A percentile compares a stretch with the other conserved stretches of the same genome.
phyloP scores from a whole-genome alignment of 768 basidiomycete species.

The Kwoniella shandongensis region DNA sequence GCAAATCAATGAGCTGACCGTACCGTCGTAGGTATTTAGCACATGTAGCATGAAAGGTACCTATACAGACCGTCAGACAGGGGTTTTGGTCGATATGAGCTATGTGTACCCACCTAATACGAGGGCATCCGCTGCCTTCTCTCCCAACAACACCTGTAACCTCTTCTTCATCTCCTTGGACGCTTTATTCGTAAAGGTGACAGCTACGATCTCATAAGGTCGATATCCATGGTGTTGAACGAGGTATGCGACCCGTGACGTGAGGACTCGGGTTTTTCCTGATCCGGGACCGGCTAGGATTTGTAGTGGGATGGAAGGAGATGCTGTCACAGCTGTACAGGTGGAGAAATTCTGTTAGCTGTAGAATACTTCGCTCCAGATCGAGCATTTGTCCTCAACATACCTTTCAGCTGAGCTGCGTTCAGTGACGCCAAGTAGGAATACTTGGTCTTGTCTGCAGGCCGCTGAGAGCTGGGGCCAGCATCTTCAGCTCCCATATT shows the following conservation, averaged over 20 bases:
- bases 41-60: slow-evolving; percentile 78
- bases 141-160: slow-evolving; percentile 67
- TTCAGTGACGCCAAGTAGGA: slow-evolving; percentile 38
- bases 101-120: slow-evolving; percentile 53
- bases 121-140: slow-evolving; percentile 60
- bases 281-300: slow-evolving; percentile 80
- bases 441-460: slow-evolving; percentile 11
- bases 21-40: slow-evolving; percentile 70
- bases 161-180: slow-evolving; percentile 81
- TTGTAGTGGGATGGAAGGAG: slow-evolving; percentile 66
- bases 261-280: slow-evolving; percentile 59
- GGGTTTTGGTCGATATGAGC: slow-evolving; percentile 45
- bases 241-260: slow-evolving; percentile 53
- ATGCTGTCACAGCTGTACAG: slow-evolving; percentile 65
- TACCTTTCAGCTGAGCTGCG: slow-evolving; percentile 42
- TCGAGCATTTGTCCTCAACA: background rate
- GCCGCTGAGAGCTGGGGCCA: background rate
- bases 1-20: slow-evolving; percentile 61
- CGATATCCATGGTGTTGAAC: slow-evolving; percentile 42
- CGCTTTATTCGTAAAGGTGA: slow-evolving; percentile 88
- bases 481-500: background rate
- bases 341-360: background rate
- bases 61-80: too few species aligned
- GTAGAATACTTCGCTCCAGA: slow-evolving; percentile 1
- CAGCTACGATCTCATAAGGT: slow-evolving; percentile 49